Percentiles rank a stretch among this genome's conserved stretches.
These are phyloP conservation scores for Phyllosticta paracitricarpa DNA, from an alignment of 2,329 filamentous ascomycete genomes.

Conservation along the genomic window DNA sequence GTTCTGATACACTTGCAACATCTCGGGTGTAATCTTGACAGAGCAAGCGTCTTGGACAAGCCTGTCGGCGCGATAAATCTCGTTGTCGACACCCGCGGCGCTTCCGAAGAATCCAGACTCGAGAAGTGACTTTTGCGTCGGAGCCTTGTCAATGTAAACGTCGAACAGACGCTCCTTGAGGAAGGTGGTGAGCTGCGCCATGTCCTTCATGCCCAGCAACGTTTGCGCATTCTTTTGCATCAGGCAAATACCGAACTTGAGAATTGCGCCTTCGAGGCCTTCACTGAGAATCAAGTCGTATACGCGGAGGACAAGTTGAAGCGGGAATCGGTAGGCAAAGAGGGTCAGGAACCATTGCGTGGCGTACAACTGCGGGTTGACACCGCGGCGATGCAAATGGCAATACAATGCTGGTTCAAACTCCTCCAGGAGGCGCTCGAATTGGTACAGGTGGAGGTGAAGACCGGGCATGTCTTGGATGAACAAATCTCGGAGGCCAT, in stretches of 20 bases:
- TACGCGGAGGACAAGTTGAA: constrained; percentile 90
- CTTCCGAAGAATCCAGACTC: constrained; percentile 98
- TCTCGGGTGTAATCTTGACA: constrained; percentile 72
- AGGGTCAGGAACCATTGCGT: constrained; percentile 98
- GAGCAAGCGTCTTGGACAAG: constrained; percentile 88
- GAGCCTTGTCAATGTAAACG: constrained; percentile 90
- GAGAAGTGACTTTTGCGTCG: constrained; percentile 82
- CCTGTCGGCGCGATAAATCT: constrained; percentile 88
- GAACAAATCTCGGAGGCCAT: constrained; percentile 85
- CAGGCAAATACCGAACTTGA: constrained; percentile 88
- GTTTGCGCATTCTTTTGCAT: constrained; percentile 87
- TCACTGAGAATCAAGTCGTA: constrained; percentile 94
- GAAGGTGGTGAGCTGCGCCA: constrained; percentile 79
- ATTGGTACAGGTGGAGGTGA: constrained; percentile 87
- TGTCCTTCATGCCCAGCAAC: constrained; percentile 77
- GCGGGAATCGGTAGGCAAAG: constrained; percentile 95
- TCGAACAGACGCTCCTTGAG: constrained; percentile 93
- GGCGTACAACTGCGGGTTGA: constrained; percentile 86
- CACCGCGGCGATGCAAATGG: constrained; percentile 77
- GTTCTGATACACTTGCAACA: constrained; percentile 65
- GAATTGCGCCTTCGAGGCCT: constrained; percentile 74
- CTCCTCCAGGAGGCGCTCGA: constrained; percentile 88
- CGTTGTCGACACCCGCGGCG: constrained; percentile 81
- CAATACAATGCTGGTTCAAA: constrained; percentile 90
- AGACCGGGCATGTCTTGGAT: constrained; percentile 93